phyloP scores from a whole-genome alignment of 805 yeast genomes.

The Cyberlindnera lachancei region DNA sequence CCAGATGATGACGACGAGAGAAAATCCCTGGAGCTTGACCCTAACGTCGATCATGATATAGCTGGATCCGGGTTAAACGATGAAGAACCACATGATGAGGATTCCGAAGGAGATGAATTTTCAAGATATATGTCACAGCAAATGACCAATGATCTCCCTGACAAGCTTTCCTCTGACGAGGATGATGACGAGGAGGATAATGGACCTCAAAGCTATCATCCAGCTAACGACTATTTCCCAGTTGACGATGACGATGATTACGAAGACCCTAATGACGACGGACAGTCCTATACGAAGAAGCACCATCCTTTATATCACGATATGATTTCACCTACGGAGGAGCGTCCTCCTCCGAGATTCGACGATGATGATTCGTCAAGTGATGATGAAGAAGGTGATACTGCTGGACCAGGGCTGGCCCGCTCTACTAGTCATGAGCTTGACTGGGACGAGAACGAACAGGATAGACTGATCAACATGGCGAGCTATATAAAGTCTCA shows the following conservation, averaged over 20 bases:
- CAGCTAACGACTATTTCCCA: constrained; percentile 9
- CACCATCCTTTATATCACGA: constrained; percentile 48
- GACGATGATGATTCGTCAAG: constrained; percentile 18
- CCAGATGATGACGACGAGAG: constrained; percentile 29
- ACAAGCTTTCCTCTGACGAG: constrained; percentile 50
- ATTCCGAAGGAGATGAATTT: constrained; percentile 21
- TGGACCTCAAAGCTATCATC: constrained; percentile 6
- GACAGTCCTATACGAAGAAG: constrained; percentile 60
- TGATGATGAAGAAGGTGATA: constrained; percentile 24
- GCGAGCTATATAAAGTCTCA: constrained; percentile 24
- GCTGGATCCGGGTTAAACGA: constrained; percentile 22
- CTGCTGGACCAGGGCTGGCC: constrained; percentile 25
- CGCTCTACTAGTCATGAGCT: constrained; percentile 30
- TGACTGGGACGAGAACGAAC: constrained; percentile 28
- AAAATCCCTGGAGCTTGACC: constrained; percentile 23
- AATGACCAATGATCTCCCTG: constrained; percentile 48
- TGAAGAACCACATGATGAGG: constrained; percentile 10
- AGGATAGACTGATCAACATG: constrained; percentile 23
- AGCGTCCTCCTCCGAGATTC: constrained; percentile 10
- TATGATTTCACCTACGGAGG: constrained; percentile 23
- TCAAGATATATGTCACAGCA: constrained; percentile 66
- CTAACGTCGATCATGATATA: constrained; percentile 31
- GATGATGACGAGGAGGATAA: constrained; percentile 26
- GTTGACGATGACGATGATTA: constrained; percentile 55
- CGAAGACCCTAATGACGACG: constrained; percentile 77